Evolutionary conservation across 768 basidiomycete species (phyloP).

Genomic region (Sarcodon aspratus): DNA sequence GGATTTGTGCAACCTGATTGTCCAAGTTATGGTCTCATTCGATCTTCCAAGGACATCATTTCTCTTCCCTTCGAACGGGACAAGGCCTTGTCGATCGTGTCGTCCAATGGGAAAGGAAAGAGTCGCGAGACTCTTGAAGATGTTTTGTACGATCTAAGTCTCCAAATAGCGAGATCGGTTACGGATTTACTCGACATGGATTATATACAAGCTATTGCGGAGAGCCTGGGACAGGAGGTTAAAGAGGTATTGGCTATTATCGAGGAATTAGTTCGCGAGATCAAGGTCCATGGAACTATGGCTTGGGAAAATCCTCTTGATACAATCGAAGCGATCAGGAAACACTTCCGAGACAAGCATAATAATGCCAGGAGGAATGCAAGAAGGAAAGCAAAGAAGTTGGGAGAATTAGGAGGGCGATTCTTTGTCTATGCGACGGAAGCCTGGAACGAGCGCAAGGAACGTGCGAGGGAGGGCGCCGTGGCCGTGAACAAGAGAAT

Average conservation of each 20-base stretch:
- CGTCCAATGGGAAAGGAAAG: conserved; percentile 10
- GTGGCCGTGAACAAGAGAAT: neutral
- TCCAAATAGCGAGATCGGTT: conserved; percentile 12
- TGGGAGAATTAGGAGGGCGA: neutral
- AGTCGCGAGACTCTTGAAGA: conserved; percentile 8
- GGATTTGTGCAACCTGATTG: conserved; percentile 13
- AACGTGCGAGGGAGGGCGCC: neutral
- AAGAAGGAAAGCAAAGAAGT: neutral
- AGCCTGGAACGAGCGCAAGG: neutral
- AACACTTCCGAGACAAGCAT: neutral
- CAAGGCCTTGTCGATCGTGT: conserved; percentile 6
- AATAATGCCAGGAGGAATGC: neutral
- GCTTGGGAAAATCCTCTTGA: neutral
- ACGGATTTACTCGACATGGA: conserved; percentile 13
- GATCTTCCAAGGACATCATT: conserved; percentile 12
- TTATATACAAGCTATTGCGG: conserved; percentile 4
- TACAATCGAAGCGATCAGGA: too few relatives aligned
- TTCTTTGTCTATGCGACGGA: neutral
- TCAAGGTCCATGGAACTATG: conserved; percentile 10
- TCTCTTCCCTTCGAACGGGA: conserved; percentile 11
- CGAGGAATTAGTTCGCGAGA: conserved; percentile 13
- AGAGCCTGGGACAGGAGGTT: conserved; percentile 7
- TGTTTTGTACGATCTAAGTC: conserved; percentile 13
- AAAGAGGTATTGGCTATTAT: conserved; percentile 17
- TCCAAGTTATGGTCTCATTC: conserved; percentile 9